These are phyloP conservation scores for Lodderomyces theae DNA, from an alignment of 1,139 yeast species.

Conservation along the genomic window DNA sequence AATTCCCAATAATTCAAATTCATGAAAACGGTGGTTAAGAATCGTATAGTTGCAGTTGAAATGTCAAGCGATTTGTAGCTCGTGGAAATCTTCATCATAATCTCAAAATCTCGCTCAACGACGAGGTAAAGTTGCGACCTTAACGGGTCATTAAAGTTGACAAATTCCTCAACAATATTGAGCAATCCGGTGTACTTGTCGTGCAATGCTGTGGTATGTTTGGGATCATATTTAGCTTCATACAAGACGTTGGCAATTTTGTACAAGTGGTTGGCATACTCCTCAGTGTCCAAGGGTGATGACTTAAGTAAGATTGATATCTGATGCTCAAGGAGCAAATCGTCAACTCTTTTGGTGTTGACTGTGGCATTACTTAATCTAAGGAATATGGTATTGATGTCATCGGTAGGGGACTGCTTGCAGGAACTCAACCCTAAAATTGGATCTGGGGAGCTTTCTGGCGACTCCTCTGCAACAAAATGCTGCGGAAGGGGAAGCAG, in stretches of 20 bases:
- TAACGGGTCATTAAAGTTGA: constrained; percentile 27
- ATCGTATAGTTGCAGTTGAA: constrained; percentile 36
- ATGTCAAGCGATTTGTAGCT: constrained; percentile 30
- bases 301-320: constrained; percentile 28
- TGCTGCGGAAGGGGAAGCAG: too few relatives aligned
- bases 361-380: constrained; percentile 2
- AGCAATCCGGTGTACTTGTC: constrained; percentile 26
- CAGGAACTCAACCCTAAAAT: neutral
- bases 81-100: constrained; percentile 36
- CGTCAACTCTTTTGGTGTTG: constrained; percentile 1
- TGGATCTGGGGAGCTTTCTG: neutral
- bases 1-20: constrained; percentile 46
- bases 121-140: constrained; percentile 33
- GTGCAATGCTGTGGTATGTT: constrained; percentile 20
- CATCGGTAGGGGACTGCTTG: neutral
- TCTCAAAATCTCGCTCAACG: constrained; percentile 41
- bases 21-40: constrained; percentile 40
- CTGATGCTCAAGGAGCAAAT: constrained; percentile 25
- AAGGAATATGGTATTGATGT: neutral
- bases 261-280: constrained; percentile 39
- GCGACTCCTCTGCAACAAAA: neutral
- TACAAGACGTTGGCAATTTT: constrained; percentile 29
- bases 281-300: constrained; percentile 31
- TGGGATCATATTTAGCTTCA: constrained; percentile 20
- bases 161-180: constrained; percentile 24